Evolutionary conservation across 345 rosid genomes (phyloP), one percentile per base, ranked within the genome.

Genomic region (Trapa incisa): DNA sequence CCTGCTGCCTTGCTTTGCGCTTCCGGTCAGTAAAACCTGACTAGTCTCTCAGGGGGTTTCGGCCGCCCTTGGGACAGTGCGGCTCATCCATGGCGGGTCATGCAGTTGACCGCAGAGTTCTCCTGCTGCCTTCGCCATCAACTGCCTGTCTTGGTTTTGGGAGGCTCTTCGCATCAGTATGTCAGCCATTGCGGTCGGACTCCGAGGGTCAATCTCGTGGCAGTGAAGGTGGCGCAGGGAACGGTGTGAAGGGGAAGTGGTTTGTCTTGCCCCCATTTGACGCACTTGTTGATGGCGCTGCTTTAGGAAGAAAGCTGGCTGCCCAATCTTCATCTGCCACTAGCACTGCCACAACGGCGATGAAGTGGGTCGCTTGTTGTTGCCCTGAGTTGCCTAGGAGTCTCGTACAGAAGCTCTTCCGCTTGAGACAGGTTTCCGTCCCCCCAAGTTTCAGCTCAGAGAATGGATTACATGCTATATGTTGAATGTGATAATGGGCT

Each of bases 341-440:
- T 5, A 69, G 71, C 29, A 42, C 76, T 56, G 73, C 83, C 14
- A 84, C 80, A 69, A 84, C 89, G 65, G 97, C 96, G 58, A 76
- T 93, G 39, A 87, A 83, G 80, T 93, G 97, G 98, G 85, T 88
- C 41, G 76, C 81, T 63, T 82, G 77, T 64, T 93, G 94, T 80
- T 87, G 94, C 79, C 97, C 96, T 11, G 88, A 87, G 69, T 70
- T 93, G 65, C 90, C 97, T n/a, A 83, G 89, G 77, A 87, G 63
- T 67, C 89, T 93, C 43, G 85, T 93, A 13, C 97, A 87, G 73
- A 93, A 90, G 77, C 89, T 93, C 29, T 90, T 93, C 61, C 94
- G 96, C 57, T 70, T 90, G 69, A 86, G 94, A 82, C 96, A 88
- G 97, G 97, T 92, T 68, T 38, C 5, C 16, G 36, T 58, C 16